Evolutionary conservation across 805 yeast genomes (phyloP).

Genomic region (Suhomyces vadensis): DNA sequence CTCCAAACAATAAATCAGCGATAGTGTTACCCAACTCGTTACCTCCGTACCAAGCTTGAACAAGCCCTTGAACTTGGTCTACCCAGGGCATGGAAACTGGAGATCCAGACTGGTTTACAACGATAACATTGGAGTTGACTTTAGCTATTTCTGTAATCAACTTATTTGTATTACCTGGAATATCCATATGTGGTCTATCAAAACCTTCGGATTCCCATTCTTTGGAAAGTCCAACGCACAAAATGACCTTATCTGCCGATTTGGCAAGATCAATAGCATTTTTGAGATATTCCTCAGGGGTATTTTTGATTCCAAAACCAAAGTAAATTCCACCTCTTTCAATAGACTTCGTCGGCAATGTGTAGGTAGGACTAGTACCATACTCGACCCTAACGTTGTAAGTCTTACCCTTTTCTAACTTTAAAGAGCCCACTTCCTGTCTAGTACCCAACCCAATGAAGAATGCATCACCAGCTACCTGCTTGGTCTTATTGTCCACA

Average conservation of each 20-base stretch:
- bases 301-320: slow-evolving; percentile 22
- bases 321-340: slow-evolving; percentile 28
- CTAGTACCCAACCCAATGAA: slow-evolving; percentile 54
- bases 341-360: slow-evolving; percentile 13
- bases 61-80: slow-evolving; percentile 40
- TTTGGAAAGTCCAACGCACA: slow-evolving; percentile 51
- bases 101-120: slow-evolving; percentile 61
- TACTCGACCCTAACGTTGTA: slow-evolving; percentile 51
- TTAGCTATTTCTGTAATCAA: slow-evolving; percentile 45
- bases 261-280: slow-evolving; percentile 52
- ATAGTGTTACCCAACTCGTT: slow-evolving; percentile 57
- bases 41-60: slow-evolving; percentile 62
- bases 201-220: slow-evolving; percentile 65
- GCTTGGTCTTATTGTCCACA: slow-evolving; percentile 57
- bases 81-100: slow-evolving; percentile 62
- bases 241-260: slow-evolving; percentile 51
- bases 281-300: slow-evolving; percentile 23
- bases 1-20: slow-evolving; percentile 62
- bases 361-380: slow-evolving; percentile 49
- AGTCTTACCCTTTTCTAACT: slow-evolving; percentile 43
- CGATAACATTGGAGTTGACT: slow-evolving; percentile 51
- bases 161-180: slow-evolving; percentile 50
- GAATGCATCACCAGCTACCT: slow-evolving; percentile 50
- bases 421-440: slow-evolving; percentile 44
- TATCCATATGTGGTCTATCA: slow-evolving; percentile 51